Evolutionary conservation across 176 grass and related monocot species (phyloP), one percentile per base, ranked within the genome.

Genomic region (Saccharum spontaneum): DNA sequence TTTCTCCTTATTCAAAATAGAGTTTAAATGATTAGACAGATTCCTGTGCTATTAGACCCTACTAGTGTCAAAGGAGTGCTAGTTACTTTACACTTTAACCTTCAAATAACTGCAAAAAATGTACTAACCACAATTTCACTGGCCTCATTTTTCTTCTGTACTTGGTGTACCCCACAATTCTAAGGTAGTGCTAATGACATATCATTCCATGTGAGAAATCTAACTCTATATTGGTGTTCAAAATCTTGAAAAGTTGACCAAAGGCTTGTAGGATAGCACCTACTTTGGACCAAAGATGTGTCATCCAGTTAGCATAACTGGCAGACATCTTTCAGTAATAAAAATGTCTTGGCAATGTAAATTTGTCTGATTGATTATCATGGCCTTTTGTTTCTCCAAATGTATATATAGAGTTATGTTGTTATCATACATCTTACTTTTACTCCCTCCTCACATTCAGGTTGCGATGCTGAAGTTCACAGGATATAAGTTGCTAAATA

Each of bases 391-490:
- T 88, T 86, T 82, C 33, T 46, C 20, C 14, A 26, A 17, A 59
- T 48, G 60, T 78, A 69, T 64, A 54, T 24, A 37, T 72, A 49
- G 73, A 57, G 72, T 78, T 79, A 73, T 74, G 6, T 17, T 82
- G 36, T 28, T 90, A 66, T 73, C 20, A 45, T 65, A 48, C 20
- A 84, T 75, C 75, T 83, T 80, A 83, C 30, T 75, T 61, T 74
- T 17, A 39, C 12, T 72, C 14, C 18, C 26, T 68, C 17, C 37
- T 78, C 60, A 12, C 63, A 28, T 89, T 87, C 85, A 95, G 93
- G 97, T 98, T 90, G 91, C 97, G 33, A 79, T 98, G 91, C 88
- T 95, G 30, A 98, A 94, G 86, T 98, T 98, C 86, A 98, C 97
- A 79, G 91, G 97, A 88, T 98, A 98, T 88, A 98, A 98, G 75